Evolutionary conservation across 805 yeast genomes (phyloP), one percentile per base, ranked within the genome.

Genomic region (Saturnispora serradocipensis): DNA sequence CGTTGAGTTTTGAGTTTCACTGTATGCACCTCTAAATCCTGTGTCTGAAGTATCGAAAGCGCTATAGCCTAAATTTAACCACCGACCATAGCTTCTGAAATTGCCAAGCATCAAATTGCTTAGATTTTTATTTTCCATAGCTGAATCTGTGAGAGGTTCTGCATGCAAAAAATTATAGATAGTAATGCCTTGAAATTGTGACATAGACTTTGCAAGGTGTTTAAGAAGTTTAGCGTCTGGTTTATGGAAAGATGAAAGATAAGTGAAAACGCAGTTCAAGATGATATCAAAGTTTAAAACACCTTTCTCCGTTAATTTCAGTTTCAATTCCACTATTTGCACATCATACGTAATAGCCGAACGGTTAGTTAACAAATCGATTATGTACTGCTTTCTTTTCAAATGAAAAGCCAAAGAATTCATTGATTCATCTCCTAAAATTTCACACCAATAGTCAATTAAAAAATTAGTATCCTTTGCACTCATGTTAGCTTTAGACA

Each of bases 371-470:
- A 61, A 59, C 3, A 79, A 64, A 0, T 66, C 61, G 1, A 70
- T 63, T 13, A 71, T 70, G 53, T 64, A 71, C 20, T 66, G 73
- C 39, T 57, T 60, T 4, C 54, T 47, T 20, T 66, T 67, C 9
- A 81, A 63, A 16, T 58, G 59, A 5, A 71, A 63, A 54, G 75
- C 74, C 5, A 84, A 59, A 0, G 88, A 77, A 0, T 74, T 75
- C 2, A 56, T 51, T 4, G 80, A 65, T 64, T 85, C 91, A 61
- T 80, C 82, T 1, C 91, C 91, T 47, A 83, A 65, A 0, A 84
- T 49, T 45, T 76, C 76, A 50, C 80, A 72, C 83, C 88, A 80
- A 3, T 73, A 62, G 10, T 64, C 63, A 30, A 68, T 65, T 44
- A 67, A 72, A 9, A 72, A 60, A 9, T 50, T 40, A 2, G 65